These are phyloP conservation scores for Suhomyces pyralidae DNA, from an alignment of 805 yeast species.

Conservation along the genomic window DNA sequence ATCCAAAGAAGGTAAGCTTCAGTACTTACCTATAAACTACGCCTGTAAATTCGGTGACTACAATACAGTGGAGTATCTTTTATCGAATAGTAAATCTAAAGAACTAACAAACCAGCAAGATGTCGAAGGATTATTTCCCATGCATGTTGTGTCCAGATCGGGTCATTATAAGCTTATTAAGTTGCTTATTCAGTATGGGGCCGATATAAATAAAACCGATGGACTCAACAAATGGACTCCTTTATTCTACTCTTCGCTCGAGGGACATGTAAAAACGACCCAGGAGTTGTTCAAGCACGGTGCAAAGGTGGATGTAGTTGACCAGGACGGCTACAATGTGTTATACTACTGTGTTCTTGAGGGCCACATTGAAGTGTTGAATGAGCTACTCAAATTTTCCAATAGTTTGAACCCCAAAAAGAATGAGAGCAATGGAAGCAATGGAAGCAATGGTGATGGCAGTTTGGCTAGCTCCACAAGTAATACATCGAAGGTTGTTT, in stretches of 20 bases:
- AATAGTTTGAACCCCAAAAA: slow-evolving; percentile 8
- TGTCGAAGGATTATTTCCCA: slow-evolving; percentile 85
- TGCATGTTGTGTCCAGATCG: slow-evolving; percentile 83
- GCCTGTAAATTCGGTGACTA: slow-evolving; percentile 86
- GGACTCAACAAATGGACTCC: slow-evolving; percentile 94
- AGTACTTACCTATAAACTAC: slow-evolving; percentile 73
- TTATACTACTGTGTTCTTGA: slow-evolving; percentile 90
- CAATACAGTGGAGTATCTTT: slow-evolving; percentile 61
- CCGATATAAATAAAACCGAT: slow-evolving; percentile 72
- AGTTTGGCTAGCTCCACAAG: not conserved
- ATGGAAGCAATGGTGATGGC: not conserved
- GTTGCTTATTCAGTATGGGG: slow-evolving; percentile 66
- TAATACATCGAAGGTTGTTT: not conserved
- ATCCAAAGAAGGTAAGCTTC: slow-evolving; percentile 50
- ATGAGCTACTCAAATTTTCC: slow-evolving; percentile 53
- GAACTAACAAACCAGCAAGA: slow-evolving; percentile 51
- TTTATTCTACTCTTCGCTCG: slow-evolving; percentile 82
- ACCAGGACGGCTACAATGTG: slow-evolving; percentile 78
- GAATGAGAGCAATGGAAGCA: not conserved
- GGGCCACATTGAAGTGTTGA: slow-evolving; percentile 81
- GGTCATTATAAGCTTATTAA: slow-evolving; percentile 73
- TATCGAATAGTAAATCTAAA: slow-evolving; percentile 35
- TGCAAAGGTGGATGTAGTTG: slow-evolving; percentile 65
- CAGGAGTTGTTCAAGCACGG: slow-evolving; percentile 67
- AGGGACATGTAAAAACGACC: slow-evolving; percentile 74